phyloP scores from a whole-genome alignment of 2,329 filamentous ascomycete species.

The Colletotrichum sp. region DNA sequence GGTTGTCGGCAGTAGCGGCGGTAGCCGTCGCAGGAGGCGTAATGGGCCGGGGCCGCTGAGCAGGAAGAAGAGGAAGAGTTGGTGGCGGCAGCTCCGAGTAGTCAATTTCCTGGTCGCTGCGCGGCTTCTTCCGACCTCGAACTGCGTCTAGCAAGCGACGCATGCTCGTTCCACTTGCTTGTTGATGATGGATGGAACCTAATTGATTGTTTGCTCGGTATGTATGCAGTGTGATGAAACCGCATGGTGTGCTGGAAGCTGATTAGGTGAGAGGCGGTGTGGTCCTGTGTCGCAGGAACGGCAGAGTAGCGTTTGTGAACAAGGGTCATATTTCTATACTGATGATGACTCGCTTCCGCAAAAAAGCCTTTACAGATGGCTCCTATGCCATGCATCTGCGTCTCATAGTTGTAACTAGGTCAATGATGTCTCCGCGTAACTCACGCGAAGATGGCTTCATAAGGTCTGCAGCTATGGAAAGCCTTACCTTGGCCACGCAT shows the following conservation, averaged over 20 bases:
- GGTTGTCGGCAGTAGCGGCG: neutral
- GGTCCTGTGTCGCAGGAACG: neutral
- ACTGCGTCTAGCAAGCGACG: neutral
- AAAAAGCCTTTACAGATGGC: neutral
- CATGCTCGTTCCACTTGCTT: neutral
- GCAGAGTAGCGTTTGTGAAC: neutral
- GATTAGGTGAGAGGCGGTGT: neutral
- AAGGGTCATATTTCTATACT: neutral
- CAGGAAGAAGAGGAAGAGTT: neutral
- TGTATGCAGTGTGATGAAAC: neutral
- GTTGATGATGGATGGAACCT: slow-evolving; percentile 8
- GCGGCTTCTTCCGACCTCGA: neutral
- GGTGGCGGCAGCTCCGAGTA: neutral
- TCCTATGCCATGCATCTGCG: neutral
- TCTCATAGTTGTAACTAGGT: neutral
- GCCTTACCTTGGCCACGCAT: neutral
- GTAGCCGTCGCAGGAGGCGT: neutral
- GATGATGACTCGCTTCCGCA: neutral
- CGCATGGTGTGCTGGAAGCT: neutral
- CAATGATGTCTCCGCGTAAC: neutral
- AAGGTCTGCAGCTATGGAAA: neutral
- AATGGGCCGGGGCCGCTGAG: neutral
- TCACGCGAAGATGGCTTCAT: neutral
- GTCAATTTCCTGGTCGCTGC: neutral
- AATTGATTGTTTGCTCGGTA: neutral